Conservation (phyloP, 148 eudicot genomes). For the Oxyria digyna region DNA sequence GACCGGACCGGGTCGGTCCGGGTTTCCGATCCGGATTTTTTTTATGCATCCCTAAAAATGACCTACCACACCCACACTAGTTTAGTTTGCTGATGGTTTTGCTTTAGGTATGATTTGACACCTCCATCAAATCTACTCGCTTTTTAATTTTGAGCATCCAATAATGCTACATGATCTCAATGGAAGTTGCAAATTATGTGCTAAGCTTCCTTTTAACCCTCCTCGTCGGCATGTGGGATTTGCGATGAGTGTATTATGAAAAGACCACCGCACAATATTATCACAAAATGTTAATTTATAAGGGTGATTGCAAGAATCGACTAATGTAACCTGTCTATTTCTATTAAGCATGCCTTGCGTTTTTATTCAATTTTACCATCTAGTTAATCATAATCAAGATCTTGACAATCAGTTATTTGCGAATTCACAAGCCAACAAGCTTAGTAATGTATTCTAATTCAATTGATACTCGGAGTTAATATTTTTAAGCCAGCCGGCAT, state of each 20-base stretch:
- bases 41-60: too few species aligned
- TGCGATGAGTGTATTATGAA: not conserved
- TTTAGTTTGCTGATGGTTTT: not conserved
- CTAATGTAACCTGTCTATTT: not conserved
- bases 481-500: too few species aligned
- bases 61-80: not conserved
- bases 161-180: not conserved
- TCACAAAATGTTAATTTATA: not conserved
- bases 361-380: too few species aligned
- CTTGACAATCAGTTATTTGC: too few species aligned
- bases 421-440: too few species aligned
- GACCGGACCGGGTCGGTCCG: too few species aligned
- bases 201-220: not conserved
- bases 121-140: not conserved
- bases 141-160: too few species aligned
- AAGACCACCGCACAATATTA: too few species aligned
- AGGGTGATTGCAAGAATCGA: not conserved
- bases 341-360: too few species aligned
- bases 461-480: too few species aligned
- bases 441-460: too few species aligned
- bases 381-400: not conserved
- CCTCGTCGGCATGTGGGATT: not conserved
- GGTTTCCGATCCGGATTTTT: too few species aligned
- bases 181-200: not conserved
- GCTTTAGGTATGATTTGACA: not conserved